These are phyloP conservation scores for Lasiodiplodia gonubiensis DNA, from an alignment of 2,329 filamentous ascomycete genomes.

Conservation along the genomic window DNA sequence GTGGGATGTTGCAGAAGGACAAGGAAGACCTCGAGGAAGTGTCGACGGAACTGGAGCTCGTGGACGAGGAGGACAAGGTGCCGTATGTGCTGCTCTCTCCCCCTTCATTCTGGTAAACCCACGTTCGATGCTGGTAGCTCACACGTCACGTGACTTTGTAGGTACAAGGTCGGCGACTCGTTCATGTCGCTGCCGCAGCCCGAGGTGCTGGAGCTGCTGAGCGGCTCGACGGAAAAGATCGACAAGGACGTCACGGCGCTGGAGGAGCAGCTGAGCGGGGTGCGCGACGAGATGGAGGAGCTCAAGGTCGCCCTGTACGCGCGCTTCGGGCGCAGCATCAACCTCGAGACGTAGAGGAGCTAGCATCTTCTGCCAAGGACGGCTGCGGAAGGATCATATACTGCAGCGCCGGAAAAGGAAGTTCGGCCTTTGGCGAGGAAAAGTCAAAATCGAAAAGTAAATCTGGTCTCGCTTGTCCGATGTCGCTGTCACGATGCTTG, in stretches of 20 bases:
- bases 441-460: background rate
- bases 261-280: slow-evolving; percentile 74
- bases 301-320: slow-evolving; percentile 94
- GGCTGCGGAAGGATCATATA: too few species aligned
- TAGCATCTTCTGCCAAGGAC: background rate
- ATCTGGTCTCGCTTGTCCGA: background rate
- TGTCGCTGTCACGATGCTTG: background rate
- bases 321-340: slow-evolving; percentile 95
- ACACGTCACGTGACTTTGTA: slow-evolving; percentile 45
- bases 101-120: background rate
- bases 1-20: slow-evolving; percentile 72
- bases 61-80: slow-evolving; percentile 91
- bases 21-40: slow-evolving; percentile 98
- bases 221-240: slow-evolving; percentile 71
- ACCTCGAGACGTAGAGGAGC: slow-evolving; percentile 78
- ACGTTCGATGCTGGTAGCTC: background rate
- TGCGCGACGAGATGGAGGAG: slow-evolving; percentile 85
- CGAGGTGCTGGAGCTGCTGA: slow-evolving; percentile 86
- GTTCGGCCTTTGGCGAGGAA: background rate
- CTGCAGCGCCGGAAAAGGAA: background rate
- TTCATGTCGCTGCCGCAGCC: slow-evolving; percentile 86
- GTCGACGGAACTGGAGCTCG: slow-evolving; percentile 86
- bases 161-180: slow-evolving; percentile 95
- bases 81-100: slow-evolving; percentile 65
- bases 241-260: slow-evolving; percentile 76